Conservation (phyloP, 306 rosid species). For the Corylus avellana region DNA sequence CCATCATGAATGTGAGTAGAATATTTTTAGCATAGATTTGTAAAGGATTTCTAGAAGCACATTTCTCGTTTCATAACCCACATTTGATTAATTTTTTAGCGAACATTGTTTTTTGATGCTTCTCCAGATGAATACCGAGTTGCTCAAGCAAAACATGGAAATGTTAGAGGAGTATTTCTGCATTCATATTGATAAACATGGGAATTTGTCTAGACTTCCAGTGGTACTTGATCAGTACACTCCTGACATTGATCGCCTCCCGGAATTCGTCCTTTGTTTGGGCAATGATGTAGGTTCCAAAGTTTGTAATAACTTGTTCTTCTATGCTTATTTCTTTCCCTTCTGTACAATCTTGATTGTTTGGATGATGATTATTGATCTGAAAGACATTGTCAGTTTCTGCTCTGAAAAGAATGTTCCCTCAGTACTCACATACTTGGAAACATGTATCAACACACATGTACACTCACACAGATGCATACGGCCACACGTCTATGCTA, state of each 20-base stretch:
- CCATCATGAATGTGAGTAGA: neutral
- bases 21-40: neutral
- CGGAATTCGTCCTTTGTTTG: constrained; percentile 75
- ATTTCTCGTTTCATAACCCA: neutral
- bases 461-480: neutral
- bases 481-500: neutral
- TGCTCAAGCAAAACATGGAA: constrained; percentile 69
- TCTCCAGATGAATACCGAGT: constrained; percentile 69
- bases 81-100: neutral
- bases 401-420: neutral
- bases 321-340: constrained; percentile 1
- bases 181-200: constrained; percentile 63
- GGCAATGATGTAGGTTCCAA: constrained; percentile 82
- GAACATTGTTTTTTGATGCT: constrained; percentile 22
- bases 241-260: constrained; percentile 93
- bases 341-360: neutral
- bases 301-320: neutral
- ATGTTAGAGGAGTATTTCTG: constrained; percentile 71
- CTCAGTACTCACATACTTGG: neutral
- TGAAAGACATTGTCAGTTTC: constrained; percentile 1
- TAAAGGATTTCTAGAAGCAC: neutral
- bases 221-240: constrained; percentile 91
- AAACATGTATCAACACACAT: neutral
- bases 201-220: constrained; percentile 83
- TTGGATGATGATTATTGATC: neutral